Evolutionary conservation across 1,284 basidiomycete genomes (phyloP).

Genomic region (Tylopilus orsonianus): DNA sequence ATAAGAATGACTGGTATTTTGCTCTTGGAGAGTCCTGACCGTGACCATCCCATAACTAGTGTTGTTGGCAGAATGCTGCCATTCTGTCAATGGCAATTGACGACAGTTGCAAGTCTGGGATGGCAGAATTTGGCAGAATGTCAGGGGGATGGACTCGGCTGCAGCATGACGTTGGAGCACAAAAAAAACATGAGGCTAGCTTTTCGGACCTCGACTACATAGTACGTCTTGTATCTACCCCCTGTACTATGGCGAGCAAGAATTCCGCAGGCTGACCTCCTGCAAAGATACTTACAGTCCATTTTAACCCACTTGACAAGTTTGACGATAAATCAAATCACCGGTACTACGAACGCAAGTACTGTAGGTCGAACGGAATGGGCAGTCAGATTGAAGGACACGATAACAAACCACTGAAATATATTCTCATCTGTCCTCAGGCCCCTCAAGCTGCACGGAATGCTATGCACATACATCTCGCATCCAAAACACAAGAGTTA

Average conservation of each 20-base stretch:
- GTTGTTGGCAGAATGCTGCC: neutral
- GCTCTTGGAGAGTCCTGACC: too few relatives aligned
- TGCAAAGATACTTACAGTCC: neutral
- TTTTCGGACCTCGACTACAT: too few relatives aligned
- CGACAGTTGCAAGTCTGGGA: neutral
- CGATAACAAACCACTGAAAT: neutral
- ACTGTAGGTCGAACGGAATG: neutral
- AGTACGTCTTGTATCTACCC: too few relatives aligned
- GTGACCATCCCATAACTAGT: too few relatives aligned
- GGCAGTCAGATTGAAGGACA: neutral
- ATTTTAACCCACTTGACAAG: neutral
- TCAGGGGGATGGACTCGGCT: neutral
- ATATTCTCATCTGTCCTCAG: neutral
- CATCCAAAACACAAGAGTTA: too few relatives aligned
- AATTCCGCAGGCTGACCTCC: neutral
- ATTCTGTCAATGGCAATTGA: neutral
- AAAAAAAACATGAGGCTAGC: neutral
- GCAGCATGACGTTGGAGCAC: neutral
- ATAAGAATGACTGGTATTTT: too few relatives aligned
- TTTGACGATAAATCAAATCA: neutral
- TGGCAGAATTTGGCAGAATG: neutral
- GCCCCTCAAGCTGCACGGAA: too few relatives aligned
- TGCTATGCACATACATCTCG: too few relatives aligned
- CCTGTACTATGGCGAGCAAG: neutral
- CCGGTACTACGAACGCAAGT: neutral